Conservation (phyloP, 305 asterid species). For the Fraxinus floribunda region DNA sequence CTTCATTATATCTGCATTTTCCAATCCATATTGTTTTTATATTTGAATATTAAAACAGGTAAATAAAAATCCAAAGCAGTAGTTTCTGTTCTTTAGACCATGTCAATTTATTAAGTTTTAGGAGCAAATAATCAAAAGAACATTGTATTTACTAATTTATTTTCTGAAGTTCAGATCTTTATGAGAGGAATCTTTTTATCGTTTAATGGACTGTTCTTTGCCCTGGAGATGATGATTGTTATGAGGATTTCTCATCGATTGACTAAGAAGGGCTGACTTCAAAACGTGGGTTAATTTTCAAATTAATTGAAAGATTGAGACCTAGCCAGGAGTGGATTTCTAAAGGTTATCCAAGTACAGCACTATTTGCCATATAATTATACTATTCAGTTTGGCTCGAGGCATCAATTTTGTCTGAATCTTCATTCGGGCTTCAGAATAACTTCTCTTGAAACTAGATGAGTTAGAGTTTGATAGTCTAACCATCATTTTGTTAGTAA, state of each 20-base stretch:
- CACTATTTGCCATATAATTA: neutral
- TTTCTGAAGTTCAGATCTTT: neutral
- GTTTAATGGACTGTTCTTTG: neutral
- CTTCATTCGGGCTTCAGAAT: neutral
- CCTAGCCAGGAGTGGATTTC: neutral
- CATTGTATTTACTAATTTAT: neutral
- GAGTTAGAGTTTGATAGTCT: neutral
- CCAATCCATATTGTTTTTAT: neutral
- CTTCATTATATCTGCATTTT: neutral
- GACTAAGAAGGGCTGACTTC: neutral
- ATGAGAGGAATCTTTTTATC: neutral
- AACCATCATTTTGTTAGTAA: neutral
- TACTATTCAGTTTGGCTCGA: neutral
- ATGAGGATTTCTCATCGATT: neutral
- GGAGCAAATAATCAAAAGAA: neutral
- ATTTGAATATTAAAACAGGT: neutral
- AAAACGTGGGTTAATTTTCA: neutral
- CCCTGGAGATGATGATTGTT: neutral
- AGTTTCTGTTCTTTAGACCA: neutral
- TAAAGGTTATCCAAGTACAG: neutral
- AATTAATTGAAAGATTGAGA: neutral
- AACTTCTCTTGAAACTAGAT: neutral
- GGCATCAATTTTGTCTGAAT: neutral
- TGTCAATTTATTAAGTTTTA: neutral
- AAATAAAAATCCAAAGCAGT: neutral